Evolutionary conservation across 2,329 filamentous ascomycete genomes (phyloP), one percentile per base, ranked within the genome.

Genomic region (Fusarium hostae): DNA sequence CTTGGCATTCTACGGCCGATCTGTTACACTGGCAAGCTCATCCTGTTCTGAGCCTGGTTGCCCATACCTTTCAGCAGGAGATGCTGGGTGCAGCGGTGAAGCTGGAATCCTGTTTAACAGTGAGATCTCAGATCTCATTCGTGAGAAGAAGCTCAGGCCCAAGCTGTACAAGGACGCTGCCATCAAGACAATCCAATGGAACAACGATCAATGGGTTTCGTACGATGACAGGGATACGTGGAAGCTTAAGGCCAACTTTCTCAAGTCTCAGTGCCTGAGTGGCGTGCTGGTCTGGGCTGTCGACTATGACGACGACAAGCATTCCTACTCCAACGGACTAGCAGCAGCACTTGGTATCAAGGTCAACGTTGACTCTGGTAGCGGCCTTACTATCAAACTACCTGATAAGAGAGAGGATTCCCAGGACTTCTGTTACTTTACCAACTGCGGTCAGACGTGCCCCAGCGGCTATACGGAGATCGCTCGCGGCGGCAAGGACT

Each of bases 1-100:
- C 2, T 28, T 82, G 10, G 82, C 78, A 2, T 85, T 83, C 63
- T 86, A 86, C 62, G 84, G 83, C 1, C 68, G 77, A 20, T 18
- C 56, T 3, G 76, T 78, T 37, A 35, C 59, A 26, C 60, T 75
- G 1, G 50, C 59, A 6, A 66, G 65, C 28, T 44, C 76, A 0
- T 50, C 37, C 0, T 78, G 75, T 35, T 44, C 28, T 8, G 62
- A 52, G 5, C 71, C 71, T 1, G 75, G 76, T 1, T 50, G 44
- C 9, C 2, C 48, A 4, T 52, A 52, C 12, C 22, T 39, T 2
- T 52, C 48, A 1, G 48, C 34, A 16, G 48, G 10, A 28, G 34
- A 37, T 22, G 16, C 34, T 15, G 34, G 32, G 2, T 62, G 51
- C 9, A 57, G 41, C 30, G 24, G 30, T 4, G 54, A 45, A 18